These are phyloP conservation scores for Fusarium mexicanum DNA, from an alignment of 2,329 filamentous ascomycete genomes.

Conservation along the genomic window DNA sequence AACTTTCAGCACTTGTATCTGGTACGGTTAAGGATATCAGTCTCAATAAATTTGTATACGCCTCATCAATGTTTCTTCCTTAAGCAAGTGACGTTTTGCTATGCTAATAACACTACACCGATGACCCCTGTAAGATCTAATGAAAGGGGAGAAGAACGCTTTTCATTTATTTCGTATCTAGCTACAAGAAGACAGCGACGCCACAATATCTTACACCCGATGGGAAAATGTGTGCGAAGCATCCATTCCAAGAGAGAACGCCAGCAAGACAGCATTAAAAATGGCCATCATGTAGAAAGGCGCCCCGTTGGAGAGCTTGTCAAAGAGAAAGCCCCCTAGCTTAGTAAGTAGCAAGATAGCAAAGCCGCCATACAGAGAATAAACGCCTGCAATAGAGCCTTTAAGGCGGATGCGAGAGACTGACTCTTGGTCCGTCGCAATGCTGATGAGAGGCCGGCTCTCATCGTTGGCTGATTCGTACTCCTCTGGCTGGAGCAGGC, in stretches of 20 bases:
- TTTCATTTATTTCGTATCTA: slow-evolving; percentile 34
- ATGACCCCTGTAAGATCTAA: not conserved
- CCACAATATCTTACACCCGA: slow-evolving; percentile 1
- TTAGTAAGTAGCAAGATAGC: slow-evolving; percentile 94
- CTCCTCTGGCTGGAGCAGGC: slow-evolving; percentile 48
- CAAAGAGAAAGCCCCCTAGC: slow-evolving; percentile 86
- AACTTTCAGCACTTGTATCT: not conserved
- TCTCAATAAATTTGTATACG: not conserved
- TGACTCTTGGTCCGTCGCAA: slow-evolving; percentile 45
- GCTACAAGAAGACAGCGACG: not conserved
- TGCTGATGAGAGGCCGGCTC: slow-evolving; percentile 51
- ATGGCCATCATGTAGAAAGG: slow-evolving; percentile 95
- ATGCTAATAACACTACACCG: not conserved
- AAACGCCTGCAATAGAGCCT: slow-evolving; percentile 93
- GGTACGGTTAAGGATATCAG: not conserved
- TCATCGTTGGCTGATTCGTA: slow-evolving; percentile 53
- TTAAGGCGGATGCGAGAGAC: slow-evolving; percentile 73
- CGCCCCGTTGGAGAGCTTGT: slow-evolving; percentile 75
- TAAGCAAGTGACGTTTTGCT: not conserved
- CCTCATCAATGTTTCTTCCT: not conserved
- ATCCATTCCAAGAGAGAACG: slow-evolving; percentile 64
- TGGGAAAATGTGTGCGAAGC: slow-evolving; percentile 52
- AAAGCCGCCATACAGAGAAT: slow-evolving; percentile 88
- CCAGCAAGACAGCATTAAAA: slow-evolving; percentile 81
- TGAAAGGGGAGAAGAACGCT: slow-evolving; percentile 5